Base-by-base conservation (phyloP, 108 stramenopile species). In the Schizochytrium sp. region DNA sequence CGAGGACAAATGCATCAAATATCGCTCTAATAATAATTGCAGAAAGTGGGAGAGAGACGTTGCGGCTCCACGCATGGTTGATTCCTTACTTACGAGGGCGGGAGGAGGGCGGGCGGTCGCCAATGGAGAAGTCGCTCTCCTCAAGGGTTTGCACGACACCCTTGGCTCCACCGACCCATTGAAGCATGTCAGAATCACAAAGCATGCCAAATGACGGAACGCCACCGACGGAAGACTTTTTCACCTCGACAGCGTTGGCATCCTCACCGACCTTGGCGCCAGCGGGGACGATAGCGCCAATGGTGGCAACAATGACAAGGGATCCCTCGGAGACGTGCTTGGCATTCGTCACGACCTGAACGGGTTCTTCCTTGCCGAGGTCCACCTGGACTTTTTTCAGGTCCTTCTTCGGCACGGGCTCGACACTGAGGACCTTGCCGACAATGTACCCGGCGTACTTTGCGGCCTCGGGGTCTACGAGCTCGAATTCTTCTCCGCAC, bases 171-270 rank as follows among this genome's bases (percentile, higher is more conserved):
- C 94, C 94, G 5, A 90, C 88, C 97, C 97, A 98, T 10, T 95
- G 96, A 55, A 98, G 88, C 96, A 98, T 97, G 55, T 72, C 88
- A 4, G 93, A 91, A 91, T 97, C 96, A 88, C 97, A 98, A n/a
- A 98, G 89, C 95, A 98, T 97, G 5, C 97, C 97, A 60, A 96
- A 95, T 41, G 92, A 93, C 43, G 92, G 63, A 5, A 91, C 88
- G 23, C 97, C 97, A 21, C 96, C 96, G 34, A 98, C 95, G 19
- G 94, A 76, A 18, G 96, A 93, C 91, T 94, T 96, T 72, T 88
- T 93, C 4, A 97, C 90, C 51, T 59, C 87, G 25, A 95, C 88
- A 58, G 93, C 95, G 60, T 96, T 95, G 10, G 96, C 96, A 8
- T 91, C 23, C 43, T 83, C 76, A 4, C 23, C 76, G 51, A 83